Conservation (phyloP, 2,329 filamentous ascomycete species). For the Drechslera avenae region DNA sequence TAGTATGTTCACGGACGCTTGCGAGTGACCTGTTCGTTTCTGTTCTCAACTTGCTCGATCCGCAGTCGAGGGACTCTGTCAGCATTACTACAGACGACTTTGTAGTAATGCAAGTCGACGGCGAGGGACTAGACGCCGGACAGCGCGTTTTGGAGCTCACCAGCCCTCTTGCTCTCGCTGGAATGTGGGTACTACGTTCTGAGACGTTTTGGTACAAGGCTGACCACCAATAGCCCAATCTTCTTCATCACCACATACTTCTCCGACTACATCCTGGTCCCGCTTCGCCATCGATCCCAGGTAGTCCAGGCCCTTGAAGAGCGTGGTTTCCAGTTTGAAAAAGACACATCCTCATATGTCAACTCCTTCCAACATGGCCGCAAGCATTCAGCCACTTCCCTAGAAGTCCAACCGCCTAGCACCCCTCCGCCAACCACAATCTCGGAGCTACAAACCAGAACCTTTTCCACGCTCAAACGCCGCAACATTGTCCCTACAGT, state of each 20-base stretch:
- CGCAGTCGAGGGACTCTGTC: conserved; percentile 54
- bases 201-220: not conserved
- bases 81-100: conserved; percentile 83
- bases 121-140: conserved; percentile 87
- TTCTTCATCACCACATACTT: conserved; percentile 99
- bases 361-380: conserved; percentile 58
- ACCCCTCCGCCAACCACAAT: conserved; percentile 80
- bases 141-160: conserved; percentile 91
- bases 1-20: conserved; percentile 82
- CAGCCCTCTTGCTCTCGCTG: conserved; percentile 85
- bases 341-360: conserved; percentile 64
- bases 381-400: conserved; percentile 54
- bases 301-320: conserved; percentile 78
- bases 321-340: conserved; percentile 83
- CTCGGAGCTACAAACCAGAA: conserved; percentile 78
- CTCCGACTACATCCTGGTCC: conserved; percentile 94
- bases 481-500: conserved; percentile 76
- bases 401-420: conserved; percentile 58
- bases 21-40: conserved; percentile 77
- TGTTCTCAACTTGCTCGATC: conserved; percentile 67
- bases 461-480: conserved; percentile 81
- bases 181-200: conserved; percentile 63
- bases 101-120: conserved; percentile 86
- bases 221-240: conserved; percentile 66
- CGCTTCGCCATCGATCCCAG: conserved; percentile 71